Evolutionary conservation across 148 eudicot genomes (phyloP).

Genomic region (Tetragonia tetragonoides): DNA sequence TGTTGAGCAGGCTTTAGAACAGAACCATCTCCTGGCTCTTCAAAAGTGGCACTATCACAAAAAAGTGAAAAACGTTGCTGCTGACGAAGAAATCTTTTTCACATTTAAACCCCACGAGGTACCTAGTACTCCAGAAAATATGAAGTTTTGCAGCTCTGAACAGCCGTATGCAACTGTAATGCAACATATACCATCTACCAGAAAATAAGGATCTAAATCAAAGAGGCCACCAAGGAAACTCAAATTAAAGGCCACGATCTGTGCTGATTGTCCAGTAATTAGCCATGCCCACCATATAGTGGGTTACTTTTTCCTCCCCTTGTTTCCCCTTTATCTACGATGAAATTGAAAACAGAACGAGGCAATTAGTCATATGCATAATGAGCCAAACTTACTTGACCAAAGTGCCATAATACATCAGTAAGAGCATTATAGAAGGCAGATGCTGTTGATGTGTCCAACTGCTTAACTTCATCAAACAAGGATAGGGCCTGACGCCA

Average conservation of each 20-base stretch:
- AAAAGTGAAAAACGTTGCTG: background rate
- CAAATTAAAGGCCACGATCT: background rate
- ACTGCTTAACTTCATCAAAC: conserved; percentile 81
- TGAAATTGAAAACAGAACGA: background rate
- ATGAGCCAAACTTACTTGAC: conserved; percentile 57
- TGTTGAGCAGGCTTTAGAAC: background rate
- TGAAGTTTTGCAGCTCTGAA: background rate
- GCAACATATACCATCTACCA: background rate
- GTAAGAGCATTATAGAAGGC: conserved; percentile 98
- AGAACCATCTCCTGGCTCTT: background rate
- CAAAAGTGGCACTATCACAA: background rate
- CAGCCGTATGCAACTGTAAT: background rate
- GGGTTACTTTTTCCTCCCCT: background rate
- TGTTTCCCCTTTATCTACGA: background rate
- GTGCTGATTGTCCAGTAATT: background rate
- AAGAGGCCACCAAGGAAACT: background rate
- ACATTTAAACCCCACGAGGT: background rate
- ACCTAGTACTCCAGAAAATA: conserved; percentile 5
- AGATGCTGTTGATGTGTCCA: conserved; percentile 92
- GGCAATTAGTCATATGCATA: background rate
- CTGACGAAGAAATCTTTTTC: background rate
- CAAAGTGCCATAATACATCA: conserved; percentile 96
- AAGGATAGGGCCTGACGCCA: conserved; percentile 85
- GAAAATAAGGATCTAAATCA: background rate
- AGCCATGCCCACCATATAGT: background rate